phyloP scores from a whole-genome alignment of 768 basidiomycete species.

The Boletus sensibilis region DNA sequence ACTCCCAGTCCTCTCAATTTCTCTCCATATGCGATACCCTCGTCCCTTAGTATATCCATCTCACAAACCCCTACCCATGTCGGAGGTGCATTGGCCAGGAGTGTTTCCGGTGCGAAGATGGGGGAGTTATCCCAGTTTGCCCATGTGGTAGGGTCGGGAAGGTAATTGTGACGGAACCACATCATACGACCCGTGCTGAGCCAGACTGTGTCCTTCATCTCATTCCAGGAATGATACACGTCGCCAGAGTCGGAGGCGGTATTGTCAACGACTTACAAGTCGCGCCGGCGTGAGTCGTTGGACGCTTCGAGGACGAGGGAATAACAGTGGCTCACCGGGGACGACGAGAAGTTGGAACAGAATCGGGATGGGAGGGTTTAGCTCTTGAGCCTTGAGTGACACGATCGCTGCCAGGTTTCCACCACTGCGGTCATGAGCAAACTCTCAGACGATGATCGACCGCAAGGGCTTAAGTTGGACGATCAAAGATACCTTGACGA shows the following conservation, averaged over 20 bases:
- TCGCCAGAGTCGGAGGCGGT: slow-evolving; percentile 46
- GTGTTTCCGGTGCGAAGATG: slow-evolving; percentile 59
- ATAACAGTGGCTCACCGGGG: slow-evolving; percentile 37
- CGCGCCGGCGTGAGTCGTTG: background rate
- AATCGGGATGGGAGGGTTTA: slow-evolving; percentile 51
- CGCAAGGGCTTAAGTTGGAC: background rate
- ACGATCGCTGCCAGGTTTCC: slow-evolving; percentile 69
- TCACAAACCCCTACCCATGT: slow-evolving; percentile 66
- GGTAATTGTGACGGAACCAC: slow-evolving; percentile 70
- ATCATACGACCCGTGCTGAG: slow-evolving; percentile 61
- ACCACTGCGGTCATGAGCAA: slow-evolving; percentile 43
- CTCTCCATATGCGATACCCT: slow-evolving; percentile 62
- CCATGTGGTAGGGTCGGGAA: slow-evolving; percentile 59
- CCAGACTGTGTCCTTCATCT: slow-evolving; percentile 58
- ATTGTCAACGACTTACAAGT: slow-evolving; percentile 56
- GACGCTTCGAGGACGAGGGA: background rate
- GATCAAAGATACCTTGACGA: slow-evolving; percentile 53
- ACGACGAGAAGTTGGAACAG: slow-evolving; percentile 68
- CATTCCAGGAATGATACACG: slow-evolving; percentile 50
- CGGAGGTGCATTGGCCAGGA: slow-evolving; percentile 49
- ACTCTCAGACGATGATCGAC: no score
- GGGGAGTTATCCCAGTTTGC: slow-evolving; percentile 70
- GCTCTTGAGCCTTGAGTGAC: slow-evolving; percentile 57
- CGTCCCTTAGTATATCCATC: slow-evolving; percentile 63
- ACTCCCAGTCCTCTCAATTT: slow-evolving; percentile 54